Evolutionary conservation across 257 asterid species (phyloP), one percentile per base, ranked within the genome.

Genomic region (Solanum piurae): DNA sequence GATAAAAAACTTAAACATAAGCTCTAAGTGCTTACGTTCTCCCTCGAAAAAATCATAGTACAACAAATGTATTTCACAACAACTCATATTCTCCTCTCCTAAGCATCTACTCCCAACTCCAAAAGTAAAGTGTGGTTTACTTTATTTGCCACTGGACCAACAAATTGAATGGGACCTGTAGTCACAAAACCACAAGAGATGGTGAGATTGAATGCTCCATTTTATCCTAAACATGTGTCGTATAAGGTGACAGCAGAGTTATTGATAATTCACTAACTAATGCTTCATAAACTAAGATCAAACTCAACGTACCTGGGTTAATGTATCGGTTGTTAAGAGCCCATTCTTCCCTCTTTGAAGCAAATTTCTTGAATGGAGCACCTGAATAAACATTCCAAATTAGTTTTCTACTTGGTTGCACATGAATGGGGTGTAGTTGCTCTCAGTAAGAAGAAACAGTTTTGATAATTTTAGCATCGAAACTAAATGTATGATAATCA

Each of bases 121-220:
- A 96, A 92, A 88, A 94, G 89, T 62, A 95, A 93, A 86, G 99
- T 96, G 93, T 96, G 99, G 86, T 92, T 95, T 60, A 93, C 90
- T 40, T 92, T 88, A 90, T 86, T 91, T 69, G 98, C 89, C 58
- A 91, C 90, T 20, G 98, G 98, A 84, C 99, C 98, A 52, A 91
- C 93, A 82, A 96, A 96, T 87, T 96, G 98, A 88, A 95, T 96
- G 58, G 99, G 99, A 86, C 99, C 99, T 96, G 94, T 49, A 62
- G 34, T 88, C 46, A 40, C 42, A 85, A 74, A 88, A 75, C 2
- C 23, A 34, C 60, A 33, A 89, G 87, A 73, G 33, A 9, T 21
- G 38, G 74, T 68, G 58, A 86, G 80, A 68, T 71, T 1, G 31
- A 42, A 75, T 68, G 52, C 68, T 44, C 49, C 58, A n/a, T 9